Evolutionary conservation across 345 rosid species (phyloP), one percentile per base, ranked within the genome.

Genomic region (Pistacia vera): DNA sequence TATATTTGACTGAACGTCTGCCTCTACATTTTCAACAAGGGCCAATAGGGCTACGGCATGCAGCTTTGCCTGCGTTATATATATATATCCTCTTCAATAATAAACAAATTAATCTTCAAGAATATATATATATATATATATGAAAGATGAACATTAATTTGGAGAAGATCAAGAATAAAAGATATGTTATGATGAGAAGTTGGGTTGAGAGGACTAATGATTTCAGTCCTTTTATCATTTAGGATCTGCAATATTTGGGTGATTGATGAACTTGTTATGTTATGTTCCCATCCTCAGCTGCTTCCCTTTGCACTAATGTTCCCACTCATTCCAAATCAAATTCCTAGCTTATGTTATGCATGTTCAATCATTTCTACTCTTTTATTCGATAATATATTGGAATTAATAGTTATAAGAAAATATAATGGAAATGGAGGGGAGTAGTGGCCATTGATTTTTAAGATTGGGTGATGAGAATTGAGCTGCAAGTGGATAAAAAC

Each of bases 1-100:
- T 66, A 58, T 52, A 18, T 78, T 75, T 71, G 84, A 75, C 77
- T 35, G 51, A 36, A 3, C 11, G 0, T 49, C 54, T 49, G 22
- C 9, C 22, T 52, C 51, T 55, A 28, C 30, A 57, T 51, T n/a
- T 80, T 76, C 73, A 62, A 54, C 57, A 22, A 59, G 5, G 17
- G 25, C 0, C 51, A 30, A 30, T 30, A 30, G 33, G 33, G 33
- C 3, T 30, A 30, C 25, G 33, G 33, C 33, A 25, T 30, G 33
- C 3, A 30, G 33, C 33, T 30, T 30, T 30, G 33, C 25, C 25
- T 25, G 25, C 25, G 25, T 25, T 25, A 25, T 25, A 25, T 25
- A 25, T 25, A 25, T 25, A 25, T 25, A 25, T 25, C 25, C 25
- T 25, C 25, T 25, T 25, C 25, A 25, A 25, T 25, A 25, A 22